Evolutionary conservation across 139 green algal species (phyloP), one percentile per base, ranked within the genome.

Genomic region (Auxenochlorella pyrenoidosa): DNA sequence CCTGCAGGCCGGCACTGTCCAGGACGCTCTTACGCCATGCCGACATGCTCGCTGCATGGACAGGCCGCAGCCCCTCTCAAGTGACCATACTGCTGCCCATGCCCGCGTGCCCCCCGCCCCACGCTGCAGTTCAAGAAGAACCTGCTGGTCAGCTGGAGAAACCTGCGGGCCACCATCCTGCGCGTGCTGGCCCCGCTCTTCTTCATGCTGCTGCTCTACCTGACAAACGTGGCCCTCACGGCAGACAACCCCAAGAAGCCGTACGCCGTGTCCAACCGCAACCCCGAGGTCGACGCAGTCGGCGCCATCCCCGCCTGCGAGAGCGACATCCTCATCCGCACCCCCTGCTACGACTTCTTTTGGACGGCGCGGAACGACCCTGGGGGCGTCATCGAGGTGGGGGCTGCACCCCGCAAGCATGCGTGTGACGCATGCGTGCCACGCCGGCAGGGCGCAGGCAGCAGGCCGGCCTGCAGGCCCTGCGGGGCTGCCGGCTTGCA

Each of bases 191-290:
- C 91, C 0, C 93, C 97, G 0, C 93, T 97, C 81, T 92, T 98
- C 54, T 98, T 98, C 92, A 92, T 98, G 81, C 88, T 98, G 44
- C 92, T 98, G 72, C 92, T 98, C 30, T 94, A 94, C 47, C 78
- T 97, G 0, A 93, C 95, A 5, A 88, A 96, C 81, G 72, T 93
- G n/a, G 93, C 94, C 0, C 40, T 96, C 0, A 65, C 91, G n/a
- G 90, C 90, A 2, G 90, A 95, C 87, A 89, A 89, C 63, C 87
- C 44, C 58, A 75, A 91, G 71, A 32, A 86, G 32, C 51, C 65
- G 10, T 71, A 78, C 34, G 88, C 87, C 66, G 34, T 54, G 32
- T 83, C 88, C 68, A 92, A 90, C 63, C 66, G 76, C 8, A 36
- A 84, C 60, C 91, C 88, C 0, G 60, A 71, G 15, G 65, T 72